Conservation (phyloP, 2,329 filamentous ascomycete species). For the Ascomycota sp. region DNA sequence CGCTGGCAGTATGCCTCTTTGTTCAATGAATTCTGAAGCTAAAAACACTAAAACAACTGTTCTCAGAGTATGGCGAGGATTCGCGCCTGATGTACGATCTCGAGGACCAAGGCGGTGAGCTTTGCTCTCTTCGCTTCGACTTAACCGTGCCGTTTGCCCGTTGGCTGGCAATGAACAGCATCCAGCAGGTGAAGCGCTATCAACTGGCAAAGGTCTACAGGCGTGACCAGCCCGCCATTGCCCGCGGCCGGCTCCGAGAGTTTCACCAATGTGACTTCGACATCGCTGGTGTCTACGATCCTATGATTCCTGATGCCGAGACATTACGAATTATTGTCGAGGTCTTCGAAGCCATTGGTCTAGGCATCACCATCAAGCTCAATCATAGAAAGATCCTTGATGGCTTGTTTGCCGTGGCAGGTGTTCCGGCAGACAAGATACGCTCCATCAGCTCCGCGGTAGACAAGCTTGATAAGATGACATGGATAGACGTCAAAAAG, state of each 20-base stretch:
- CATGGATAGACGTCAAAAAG: conserved; percentile 74
- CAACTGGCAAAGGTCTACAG: conserved; percentile 74
- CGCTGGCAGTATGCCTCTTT: conserved; percentile 32
- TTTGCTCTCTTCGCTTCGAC: conserved; percentile 1
- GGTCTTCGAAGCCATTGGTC: conserved; percentile 61
- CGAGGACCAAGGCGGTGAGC: conserved; percentile 67
- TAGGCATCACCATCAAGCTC: conserved; percentile 68
- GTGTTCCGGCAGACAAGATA: conserved; percentile 72
- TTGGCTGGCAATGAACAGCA: conserved; percentile 53
- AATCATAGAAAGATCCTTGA: conserved; percentile 92
- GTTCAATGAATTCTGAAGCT: not conserved
- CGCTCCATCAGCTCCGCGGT: conserved; percentile 80
- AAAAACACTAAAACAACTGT: not conserved
- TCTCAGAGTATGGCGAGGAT: conserved; percentile 62
- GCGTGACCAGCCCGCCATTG: conserved; percentile 39
- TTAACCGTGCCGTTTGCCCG: conserved; percentile 1
- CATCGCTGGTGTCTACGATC: conserved; percentile 70
- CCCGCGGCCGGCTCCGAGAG: conserved; percentile 82
- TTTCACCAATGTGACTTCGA: conserved; percentile 98
- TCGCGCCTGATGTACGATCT: conserved; percentile 82
- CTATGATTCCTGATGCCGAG: conserved; percentile 86
- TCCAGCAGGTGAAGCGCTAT: conserved; percentile 78
- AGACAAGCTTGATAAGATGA: conserved; percentile 86
- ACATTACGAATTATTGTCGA: conserved; percentile 69
- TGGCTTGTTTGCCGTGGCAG: conserved; percentile 77